Evolutionary conservation across 2,329 filamentous ascomycete genomes (phyloP).

Genomic region (Fusarium vanettenii): DNA sequence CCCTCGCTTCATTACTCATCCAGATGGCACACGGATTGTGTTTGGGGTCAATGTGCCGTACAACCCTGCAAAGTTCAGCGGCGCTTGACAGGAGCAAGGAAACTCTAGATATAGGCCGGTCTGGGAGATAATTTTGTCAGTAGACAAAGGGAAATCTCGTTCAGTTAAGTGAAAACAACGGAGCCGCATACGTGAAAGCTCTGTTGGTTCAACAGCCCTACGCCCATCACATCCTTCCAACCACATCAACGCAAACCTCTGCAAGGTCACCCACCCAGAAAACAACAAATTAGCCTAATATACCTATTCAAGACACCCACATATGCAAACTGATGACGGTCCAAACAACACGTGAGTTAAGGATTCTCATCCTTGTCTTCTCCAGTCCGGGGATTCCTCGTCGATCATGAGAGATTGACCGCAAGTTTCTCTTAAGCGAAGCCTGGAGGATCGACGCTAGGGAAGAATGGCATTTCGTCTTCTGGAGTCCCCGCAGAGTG

Average conservation of each 20-base stretch:
- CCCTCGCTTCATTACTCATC: neutral
- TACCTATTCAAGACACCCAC: neutral
- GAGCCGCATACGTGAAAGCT: too few species aligned
- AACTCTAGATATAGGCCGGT: neutral
- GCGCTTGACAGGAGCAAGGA: neutral
- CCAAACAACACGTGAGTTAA: neutral
- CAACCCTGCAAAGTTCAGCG: neutral
- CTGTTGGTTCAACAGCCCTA: too few species aligned
- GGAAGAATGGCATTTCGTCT: neutral
- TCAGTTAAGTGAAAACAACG: too few species aligned
- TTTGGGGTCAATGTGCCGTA: neutral
- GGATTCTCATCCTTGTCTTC: neutral
- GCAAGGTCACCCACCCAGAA: too few species aligned
- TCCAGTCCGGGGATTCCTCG: neutral
- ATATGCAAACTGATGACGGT: neutral
- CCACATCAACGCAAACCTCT: too few species aligned
- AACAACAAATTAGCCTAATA: neutral
- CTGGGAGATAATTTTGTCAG: too few species aligned
- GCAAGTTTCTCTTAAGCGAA: neutral
- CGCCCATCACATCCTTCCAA: too few species aligned
- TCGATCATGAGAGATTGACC: neutral
- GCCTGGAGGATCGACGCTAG: neutral
- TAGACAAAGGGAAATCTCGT: too few species aligned
- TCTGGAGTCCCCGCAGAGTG: neutral
- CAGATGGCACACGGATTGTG: neutral